These are phyloP conservation scores for Gyromitra esculenta DNA, from an alignment of 2,329 filamentous ascomycete species.

Conservation along the genomic window DNA sequence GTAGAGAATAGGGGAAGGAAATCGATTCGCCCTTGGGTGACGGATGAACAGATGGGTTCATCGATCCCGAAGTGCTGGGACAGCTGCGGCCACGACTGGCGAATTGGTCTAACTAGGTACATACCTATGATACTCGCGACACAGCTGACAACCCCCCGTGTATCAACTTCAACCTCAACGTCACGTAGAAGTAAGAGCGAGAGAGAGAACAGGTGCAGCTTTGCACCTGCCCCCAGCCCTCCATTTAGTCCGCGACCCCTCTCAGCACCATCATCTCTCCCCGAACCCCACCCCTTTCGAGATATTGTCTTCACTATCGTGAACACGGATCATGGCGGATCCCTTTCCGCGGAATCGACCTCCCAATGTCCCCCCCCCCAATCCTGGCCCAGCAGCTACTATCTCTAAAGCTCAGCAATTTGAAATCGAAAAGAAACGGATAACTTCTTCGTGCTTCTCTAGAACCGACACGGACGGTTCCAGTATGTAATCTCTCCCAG, in stretches of 20 bases:
- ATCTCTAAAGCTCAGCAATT: slow-evolving; percentile 76
- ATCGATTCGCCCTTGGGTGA: slow-evolving; percentile 16
- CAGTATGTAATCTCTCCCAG: slow-evolving; percentile 67
- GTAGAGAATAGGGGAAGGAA: slow-evolving; percentile 22
- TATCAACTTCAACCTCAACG: slow-evolving; percentile 45
- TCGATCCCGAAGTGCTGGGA: slow-evolving; percentile 15
- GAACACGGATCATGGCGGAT: slow-evolving; percentile 52
- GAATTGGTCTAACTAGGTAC: background rate
- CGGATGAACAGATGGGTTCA: slow-evolving; percentile 5
- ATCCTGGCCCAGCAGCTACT: slow-evolving; percentile 42
- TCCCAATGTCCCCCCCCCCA: slow-evolving; percentile 51
- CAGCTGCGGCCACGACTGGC: slow-evolving; percentile 12
- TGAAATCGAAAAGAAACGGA: slow-evolving; percentile 94
- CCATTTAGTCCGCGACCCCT: background rate
- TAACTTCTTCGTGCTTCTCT: slow-evolving; percentile 92
- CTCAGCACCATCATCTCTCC: background rate
- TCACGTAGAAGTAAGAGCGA: background rate
- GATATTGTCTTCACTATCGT: slow-evolving; percentile 1
- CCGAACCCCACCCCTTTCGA: background rate
- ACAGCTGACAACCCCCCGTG: slow-evolving; percentile 34
- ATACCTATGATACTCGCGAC: slow-evolving; percentile 7
- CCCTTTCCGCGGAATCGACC: slow-evolving; percentile 50
- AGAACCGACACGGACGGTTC: slow-evolving; percentile 89
- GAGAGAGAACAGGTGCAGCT: slow-evolving; percentile 7
- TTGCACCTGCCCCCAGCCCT: slow-evolving; percentile 15